These are phyloP conservation scores for Typha latifolia DNA, from an alignment of 176 grass and related monocot species.

Conservation along the genomic window DNA sequence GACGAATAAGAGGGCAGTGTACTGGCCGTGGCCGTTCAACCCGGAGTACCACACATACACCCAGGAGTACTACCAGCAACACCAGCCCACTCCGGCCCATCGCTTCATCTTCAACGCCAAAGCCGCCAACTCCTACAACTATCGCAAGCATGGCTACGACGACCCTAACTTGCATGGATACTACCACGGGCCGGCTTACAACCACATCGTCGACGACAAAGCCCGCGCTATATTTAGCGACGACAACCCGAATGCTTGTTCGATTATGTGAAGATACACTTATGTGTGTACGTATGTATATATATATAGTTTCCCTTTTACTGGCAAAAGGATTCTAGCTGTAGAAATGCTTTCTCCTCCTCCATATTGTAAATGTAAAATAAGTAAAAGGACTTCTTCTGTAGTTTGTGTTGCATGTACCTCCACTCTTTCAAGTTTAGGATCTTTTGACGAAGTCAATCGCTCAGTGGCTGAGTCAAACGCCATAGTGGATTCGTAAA, in stretches of 20 bases:
- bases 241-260: conserved; percentile 64
- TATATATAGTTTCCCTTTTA: no score
- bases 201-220: conserved; percentile 17
- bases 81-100: conserved; percentile 7
- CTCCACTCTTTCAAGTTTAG: no score
- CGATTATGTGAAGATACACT: conserved; percentile 41
- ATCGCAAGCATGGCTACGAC: conserved; percentile 56
- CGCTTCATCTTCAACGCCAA: conserved; percentile 10
- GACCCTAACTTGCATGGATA: conserved; percentile 38
- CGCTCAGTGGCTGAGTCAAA: no score
- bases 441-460: no score
- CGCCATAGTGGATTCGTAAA: no score
- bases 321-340: no score
- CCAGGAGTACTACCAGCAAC: conserved; percentile 30
- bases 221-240: conserved; percentile 55
- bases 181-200: conserved; percentile 1
- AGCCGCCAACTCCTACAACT: conserved; percentile 59
- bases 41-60: conserved; percentile 11
- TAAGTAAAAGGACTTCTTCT: no score
- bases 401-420: no score
- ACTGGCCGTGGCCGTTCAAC: conserved; percentile 28
- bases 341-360: no score
- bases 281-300: no score
- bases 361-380: no score
- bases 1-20: conserved; percentile 36